Evolutionary conservation across 371 early-diverging fungal genomes (phyloP), one percentile per base, ranked within the genome.

Genomic region (Mucor racemosus): DNA sequence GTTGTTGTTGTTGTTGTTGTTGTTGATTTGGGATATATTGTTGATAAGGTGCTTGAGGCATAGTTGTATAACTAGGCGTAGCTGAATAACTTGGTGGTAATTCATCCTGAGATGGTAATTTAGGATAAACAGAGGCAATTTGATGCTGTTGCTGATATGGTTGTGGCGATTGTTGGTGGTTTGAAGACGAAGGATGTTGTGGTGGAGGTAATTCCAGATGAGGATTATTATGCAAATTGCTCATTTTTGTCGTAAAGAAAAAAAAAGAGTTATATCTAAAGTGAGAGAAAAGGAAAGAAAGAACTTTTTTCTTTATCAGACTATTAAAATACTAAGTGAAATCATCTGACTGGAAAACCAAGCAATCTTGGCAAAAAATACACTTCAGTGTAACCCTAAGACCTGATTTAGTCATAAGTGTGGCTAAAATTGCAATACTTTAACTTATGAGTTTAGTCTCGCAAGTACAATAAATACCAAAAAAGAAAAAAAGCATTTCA

Each of bases 201-300:
- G n/a, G 55, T 41, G 64, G 56, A 7, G 58, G 65, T 10, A 64
- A 21, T 17, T 64, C 64, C 6, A 55, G 46, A 17, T 64, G 64
- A 19, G 64, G 64, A 13, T 64, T 64, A 34, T 56, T 42, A 42
- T 64, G 56, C 8, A 42, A 44, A 35, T 57, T 64, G 38, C 42
- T 38, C 64, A 64, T 64, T 33, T 54, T 13, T 14, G 26, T 26
- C 1, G 26, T n/a, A n/a, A 26, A 1, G 3, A 26, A 26, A 26
- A 14, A 4, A 7, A 26, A 54, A 11, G 33, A 4, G 8, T 33
- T 33, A 9, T 19, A 19, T 46, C 9, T 46, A 0, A 54, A 33
- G 15, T 33, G 1, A 38, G n/a, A 44, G 34, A 44, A 42, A 56
- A 41, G 41, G 11, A 56, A 15, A 42, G 13, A 34, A 8, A 33